Evolutionary conservation across 352 stramenopile species (phyloP), one percentile per base, ranked within the genome.

Genomic region (Pythium phragmitis): DNA sequence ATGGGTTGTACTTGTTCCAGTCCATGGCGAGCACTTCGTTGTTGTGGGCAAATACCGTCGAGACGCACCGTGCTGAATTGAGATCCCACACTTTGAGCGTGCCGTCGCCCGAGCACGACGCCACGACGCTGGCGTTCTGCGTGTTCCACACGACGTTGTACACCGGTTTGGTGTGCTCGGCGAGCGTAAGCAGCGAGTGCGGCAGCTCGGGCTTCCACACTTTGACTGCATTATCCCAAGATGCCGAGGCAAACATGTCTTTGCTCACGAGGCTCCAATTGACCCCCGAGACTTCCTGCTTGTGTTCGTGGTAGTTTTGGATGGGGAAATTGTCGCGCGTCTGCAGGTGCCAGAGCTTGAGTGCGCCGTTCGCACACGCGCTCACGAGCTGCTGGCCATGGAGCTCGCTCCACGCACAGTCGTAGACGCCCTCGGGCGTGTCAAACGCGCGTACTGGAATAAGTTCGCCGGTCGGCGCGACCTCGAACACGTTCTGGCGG

Each of bases 1-100:
- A 92, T 52, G 91, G 79, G 51, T 96, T 95, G 76, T 97, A 97
- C 75, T 97, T 97, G 79, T 96, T 96, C 91, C 91, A 97, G 72
- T 97, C 91, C 45, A 94, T 75, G 23, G 84, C 73, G 0, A 97
- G 80, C 45, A 97, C 87, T 55, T 97, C 91, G 42, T 89, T 89
- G 47, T 70, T 66, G 67, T 95, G 87, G 16, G 84, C 87, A n/a
- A 67, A 39, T 53, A 96, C 91, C 30, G 79, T 90, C 2, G 70
- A 75, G 28, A 87, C 57, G 0, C 80, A 87, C 0, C 68, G 75
- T 8, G 62, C 74, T 30, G 70, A 71, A 23, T 85, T 87, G 7
- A 94, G 66, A 41, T 96, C 87, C 84, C 85, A 96, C 49, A 96
- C 69, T 63, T 92, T 92, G 41, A 95, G 69, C 0, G 74, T 80